phyloP scores from a whole-genome alignment of 495 filamentous ascomycete species.

The Amorphotheca resinae region DNA sequence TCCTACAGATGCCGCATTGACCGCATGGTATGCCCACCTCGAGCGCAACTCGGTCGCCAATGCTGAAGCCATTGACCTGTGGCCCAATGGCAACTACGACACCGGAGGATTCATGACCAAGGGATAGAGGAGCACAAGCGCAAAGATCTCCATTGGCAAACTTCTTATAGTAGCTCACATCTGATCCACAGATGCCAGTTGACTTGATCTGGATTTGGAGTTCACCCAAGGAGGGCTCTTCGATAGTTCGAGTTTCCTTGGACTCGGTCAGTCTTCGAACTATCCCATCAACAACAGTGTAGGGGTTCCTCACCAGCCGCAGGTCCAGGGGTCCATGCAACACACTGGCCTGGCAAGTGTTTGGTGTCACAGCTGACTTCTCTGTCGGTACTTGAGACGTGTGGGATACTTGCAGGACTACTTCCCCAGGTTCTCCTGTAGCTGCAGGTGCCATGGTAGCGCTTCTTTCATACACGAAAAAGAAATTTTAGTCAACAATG shows the following conservation, averaged over 20 bases:
- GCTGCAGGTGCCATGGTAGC: conserved; percentile 15
- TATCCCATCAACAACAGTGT: conserved; percentile 22
- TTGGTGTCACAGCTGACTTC: conserved; percentile 7
- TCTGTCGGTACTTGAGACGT: conserved; percentile 1
- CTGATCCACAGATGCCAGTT: conserved; percentile 73
- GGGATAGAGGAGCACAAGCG: conserved; percentile 55
- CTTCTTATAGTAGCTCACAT: conserved; percentile 77
- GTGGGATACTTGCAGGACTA: conserved; percentile 3
- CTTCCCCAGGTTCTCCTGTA: conserved; percentile 6
- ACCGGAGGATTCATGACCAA: conserved; percentile 72
- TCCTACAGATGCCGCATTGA: conserved; percentile 57
- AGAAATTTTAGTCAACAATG: conserved; percentile 7
- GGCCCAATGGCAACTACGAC: conserved; percentile 52
- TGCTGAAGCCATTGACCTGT: conserved; percentile 34
- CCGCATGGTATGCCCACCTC: conserved; percentile 79
- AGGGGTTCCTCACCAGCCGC: conserved; percentile 31
- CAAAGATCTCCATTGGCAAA: conserved; percentile 76
- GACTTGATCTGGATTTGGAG: conserved; percentile 63
- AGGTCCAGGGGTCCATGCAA: conserved; percentile 38
- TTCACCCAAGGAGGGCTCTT: conserved; percentile 37
- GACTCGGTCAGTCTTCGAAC: conserved; percentile 13
- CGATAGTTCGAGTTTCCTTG: conserved; percentile 36
- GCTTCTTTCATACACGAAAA: neutral
- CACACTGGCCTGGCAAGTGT: conserved; percentile 30
- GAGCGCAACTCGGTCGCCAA: conserved; percentile 76